Evolutionary conservation across 805 yeast genomes (phyloP).

Genomic region (Candida ovalis): DNA sequence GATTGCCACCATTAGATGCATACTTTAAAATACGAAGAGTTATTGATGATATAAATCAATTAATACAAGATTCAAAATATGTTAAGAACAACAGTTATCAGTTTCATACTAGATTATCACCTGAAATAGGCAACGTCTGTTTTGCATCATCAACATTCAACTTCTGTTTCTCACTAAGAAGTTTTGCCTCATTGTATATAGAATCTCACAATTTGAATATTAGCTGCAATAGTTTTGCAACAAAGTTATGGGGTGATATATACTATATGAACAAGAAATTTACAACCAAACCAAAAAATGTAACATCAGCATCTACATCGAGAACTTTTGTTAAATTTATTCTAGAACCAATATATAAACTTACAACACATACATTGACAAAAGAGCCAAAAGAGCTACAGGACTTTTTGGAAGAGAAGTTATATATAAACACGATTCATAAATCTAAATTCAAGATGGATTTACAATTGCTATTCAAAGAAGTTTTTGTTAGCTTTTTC

Average conservation of each 20-base stretch:
- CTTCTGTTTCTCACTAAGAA: slow-evolving; percentile 60
- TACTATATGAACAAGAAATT: slow-evolving; percentile 52
- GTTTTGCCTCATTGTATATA: slow-evolving; percentile 56
- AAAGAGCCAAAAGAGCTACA: slow-evolving; percentile 43
- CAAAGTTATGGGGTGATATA: slow-evolving; percentile 74
- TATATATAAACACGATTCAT: slow-evolving; percentile 39
- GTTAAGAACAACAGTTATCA: slow-evolving; percentile 22
- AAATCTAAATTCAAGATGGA: slow-evolving; percentile 46
- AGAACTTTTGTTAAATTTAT: slow-evolving; percentile 63
- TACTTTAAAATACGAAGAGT: slow-evolving; percentile 60
- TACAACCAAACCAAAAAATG: slow-evolving; percentile 27
- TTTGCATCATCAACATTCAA: slow-evolving; percentile 68
- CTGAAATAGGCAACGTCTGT: slow-evolving; percentile 60
- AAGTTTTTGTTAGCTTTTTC: slow-evolving; percentile 54
- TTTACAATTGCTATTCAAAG: slow-evolving; percentile 52
- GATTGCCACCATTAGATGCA: slow-evolving; percentile 70
- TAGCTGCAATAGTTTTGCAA: slow-evolving; percentile 41
- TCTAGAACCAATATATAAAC: slow-evolving; percentile 76
- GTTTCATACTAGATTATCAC: slow-evolving; percentile 43
- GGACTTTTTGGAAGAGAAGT: slow-evolving; percentile 42
- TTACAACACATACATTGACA: slow-evolving; percentile 58
- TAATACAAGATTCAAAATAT: slow-evolving; percentile 33
- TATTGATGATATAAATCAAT: slow-evolving; percentile 62
- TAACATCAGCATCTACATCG: slow-evolving; percentile 17
- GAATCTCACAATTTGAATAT: slow-evolving; percentile 27